These are phyloP conservation scores for Salix viminalis DNA, from an alignment of 345 rosid genomes.

Conservation along the genomic window DNA sequence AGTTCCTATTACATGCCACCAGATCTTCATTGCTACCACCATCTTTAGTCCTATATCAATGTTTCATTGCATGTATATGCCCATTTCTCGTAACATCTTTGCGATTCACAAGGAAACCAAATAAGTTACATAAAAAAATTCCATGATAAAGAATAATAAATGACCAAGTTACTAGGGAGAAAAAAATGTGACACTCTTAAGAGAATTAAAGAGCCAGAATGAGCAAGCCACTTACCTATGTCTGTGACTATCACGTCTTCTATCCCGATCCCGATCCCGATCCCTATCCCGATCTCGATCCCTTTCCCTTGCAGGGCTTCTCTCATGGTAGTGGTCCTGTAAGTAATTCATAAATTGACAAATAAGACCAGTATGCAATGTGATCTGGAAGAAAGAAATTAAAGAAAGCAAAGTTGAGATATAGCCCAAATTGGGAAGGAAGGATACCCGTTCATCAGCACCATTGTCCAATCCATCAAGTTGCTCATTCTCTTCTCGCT, in stretches of 20 bases:
- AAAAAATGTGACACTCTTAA: background rate
- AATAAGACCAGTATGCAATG: background rate
- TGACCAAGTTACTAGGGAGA: background rate
- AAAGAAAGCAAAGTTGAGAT: background rate
- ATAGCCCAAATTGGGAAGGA: background rate
- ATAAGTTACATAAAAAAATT: background rate
- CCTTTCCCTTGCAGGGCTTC: constrained; percentile 80
- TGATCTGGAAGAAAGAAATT: background rate
- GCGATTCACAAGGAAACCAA: background rate
- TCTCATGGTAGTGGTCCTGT: constrained; percentile 68
- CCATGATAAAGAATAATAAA: no score
- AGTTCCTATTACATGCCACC: background rate
- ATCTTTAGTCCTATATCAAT: background rate
- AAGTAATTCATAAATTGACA: constrained; percentile 2
- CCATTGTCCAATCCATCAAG: constrained; percentile 51
- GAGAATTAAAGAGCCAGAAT: background rate
- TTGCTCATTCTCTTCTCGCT: constrained; percentile 77
- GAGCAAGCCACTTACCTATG: constrained; percentile 47
- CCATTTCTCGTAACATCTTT: background rate
- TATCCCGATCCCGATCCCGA: constrained; percentile 70
- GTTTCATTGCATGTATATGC: background rate
- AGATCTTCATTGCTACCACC: background rate
- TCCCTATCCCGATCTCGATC: constrained; percentile 64
- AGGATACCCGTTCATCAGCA: constrained; percentile 52
- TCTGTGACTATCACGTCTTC: constrained; percentile 64